Evolutionary conservation across 2,329 filamentous ascomycete genomes (phyloP), one percentile per base, ranked within the genome.

Genomic region (Stemphylium vesicarium): DNA sequence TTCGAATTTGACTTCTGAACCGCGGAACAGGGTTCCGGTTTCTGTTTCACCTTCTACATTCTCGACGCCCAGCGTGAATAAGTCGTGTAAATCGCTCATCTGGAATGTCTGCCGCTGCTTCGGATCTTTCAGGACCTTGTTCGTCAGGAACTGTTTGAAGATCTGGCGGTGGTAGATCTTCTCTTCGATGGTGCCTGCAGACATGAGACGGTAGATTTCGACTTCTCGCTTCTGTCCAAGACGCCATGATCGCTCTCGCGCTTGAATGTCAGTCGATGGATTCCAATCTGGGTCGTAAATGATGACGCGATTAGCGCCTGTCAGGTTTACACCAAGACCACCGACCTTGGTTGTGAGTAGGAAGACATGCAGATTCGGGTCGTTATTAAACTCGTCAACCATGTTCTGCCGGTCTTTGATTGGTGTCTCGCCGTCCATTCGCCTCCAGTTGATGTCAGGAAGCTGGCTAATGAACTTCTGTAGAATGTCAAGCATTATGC

Each of bases 271-370:
- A 0, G 94, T 98, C 0, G 94, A 97, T 2, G 94, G 95, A 68
- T 98, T 98, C 95, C 95, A 99, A 72, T 99, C 95, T 0, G 95
- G 96, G 69, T 99, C 96, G 70, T 95, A 99, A 50, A 99, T 98
- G 70, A 99, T 96, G 60, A 99, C 94, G 31, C 95, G 87, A 71
- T 96, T 91, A 4, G 95, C 95, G 7, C 95, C 95, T 0, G 95
- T 99, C 18, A 99, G 80, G 64, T 99, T 99, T 41, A 96, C 89
- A 5, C 95, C 95, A 12, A 99, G 80, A 0, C 95, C 95, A 40
- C 95, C 95, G 15, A 97, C 96, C 71, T 96, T 96, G 0, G 96
- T 99, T 0, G 95, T 98, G 50, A 99, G 83, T 1, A 99, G 81
- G 69, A 99, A 99, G 0, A 99, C 86, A 66, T 97, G 87, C 5